Conservation (phyloP, 2,329 filamentous ascomycete genomes). For the Verticillium albo-atrum region DNA sequence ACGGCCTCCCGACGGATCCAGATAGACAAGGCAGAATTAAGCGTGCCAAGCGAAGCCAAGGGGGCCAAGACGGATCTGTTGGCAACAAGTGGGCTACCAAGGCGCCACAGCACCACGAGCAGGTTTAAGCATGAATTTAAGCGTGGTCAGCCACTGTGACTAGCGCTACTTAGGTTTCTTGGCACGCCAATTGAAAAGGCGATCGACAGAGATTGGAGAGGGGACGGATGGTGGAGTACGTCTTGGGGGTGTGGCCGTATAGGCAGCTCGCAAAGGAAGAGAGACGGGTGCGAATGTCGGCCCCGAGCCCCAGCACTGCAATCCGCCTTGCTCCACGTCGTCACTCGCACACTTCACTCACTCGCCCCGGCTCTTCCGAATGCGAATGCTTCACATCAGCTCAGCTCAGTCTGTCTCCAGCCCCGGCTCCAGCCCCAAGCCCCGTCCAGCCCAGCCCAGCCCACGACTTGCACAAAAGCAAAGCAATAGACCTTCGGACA, state of each 20-base stretch:
- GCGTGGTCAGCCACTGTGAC: constrained; percentile 36
- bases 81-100: constrained; percentile 1
- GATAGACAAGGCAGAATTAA: not conserved
- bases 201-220: not conserved
- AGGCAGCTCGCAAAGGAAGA: not conserved
- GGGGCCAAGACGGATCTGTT: constrained; percentile 6
- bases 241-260: not conserved
- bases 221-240: not conserved
- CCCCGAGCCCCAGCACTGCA: not conserved
- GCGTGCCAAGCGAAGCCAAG: not conserved
- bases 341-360: not conserved
- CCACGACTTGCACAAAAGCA: not conserved
- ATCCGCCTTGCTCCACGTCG: not conserved
- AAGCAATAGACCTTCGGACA: not conserved
- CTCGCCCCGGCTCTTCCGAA: not conserved
- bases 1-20: not conserved
- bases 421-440: no score
- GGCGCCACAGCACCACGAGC: constrained; percentile 10
- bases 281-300: constrained; percentile 1
- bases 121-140: constrained; percentile 47
- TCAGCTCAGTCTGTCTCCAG: not conserved
- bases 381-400: not conserved
- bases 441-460: not conserved
- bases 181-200: constrained; percentile 20
- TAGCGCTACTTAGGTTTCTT: constrained; percentile 24